Base-by-base conservation (phyloP, 1,284 basidiomycete genomes). In the Schizophyllum commune region DNA sequence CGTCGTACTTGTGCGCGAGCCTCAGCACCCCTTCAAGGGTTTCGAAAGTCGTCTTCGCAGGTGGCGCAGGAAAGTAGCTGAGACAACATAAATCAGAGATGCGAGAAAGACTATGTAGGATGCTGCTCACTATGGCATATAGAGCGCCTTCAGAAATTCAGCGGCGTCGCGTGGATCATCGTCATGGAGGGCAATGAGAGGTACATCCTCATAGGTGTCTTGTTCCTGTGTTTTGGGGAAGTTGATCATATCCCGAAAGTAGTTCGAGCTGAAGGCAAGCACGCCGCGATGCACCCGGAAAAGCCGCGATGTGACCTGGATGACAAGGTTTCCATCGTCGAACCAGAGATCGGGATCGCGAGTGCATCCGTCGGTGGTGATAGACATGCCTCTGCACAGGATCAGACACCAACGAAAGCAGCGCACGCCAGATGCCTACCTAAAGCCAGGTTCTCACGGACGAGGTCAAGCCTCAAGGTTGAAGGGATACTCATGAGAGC, bases 271-370 rank as follows among this genome's bases (percentile, higher is more conserved):
- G 3, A 55, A 9, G 1, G 57, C 8, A 8, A 62, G 55, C 5
- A 62, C 21, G 8, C 59, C 33, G 32, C 58, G 58, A 15, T 62
- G 56, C 4, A 62, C 63, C 19, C 60, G 60, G 54, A 62, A 64
- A 47, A 61, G 60, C 1, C 22, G 57, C 19, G 22, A n/a, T 8
- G 55, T 20, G 2, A 57, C 61, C 32, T 60, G 58, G 4, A 64
- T 47, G 7, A 64, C 57, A 19, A 64, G 56, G 33, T 58, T 58
- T 0, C 63, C 63, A 32, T 61, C 61, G 5, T 19, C 4, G 54
- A 62, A 53, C 63, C 63, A 64, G 32, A 64, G 19, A 11, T 56
- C 57, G 8, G 39, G 9, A 47, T 47, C 39, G 39, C 39, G 39
- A 47, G 39, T 47, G 39, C 17, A 17, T 17, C 27, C 27, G 2